Base-by-base conservation (phyloP, 1,139 yeast species). In the Lodderomyces theae region DNA sequence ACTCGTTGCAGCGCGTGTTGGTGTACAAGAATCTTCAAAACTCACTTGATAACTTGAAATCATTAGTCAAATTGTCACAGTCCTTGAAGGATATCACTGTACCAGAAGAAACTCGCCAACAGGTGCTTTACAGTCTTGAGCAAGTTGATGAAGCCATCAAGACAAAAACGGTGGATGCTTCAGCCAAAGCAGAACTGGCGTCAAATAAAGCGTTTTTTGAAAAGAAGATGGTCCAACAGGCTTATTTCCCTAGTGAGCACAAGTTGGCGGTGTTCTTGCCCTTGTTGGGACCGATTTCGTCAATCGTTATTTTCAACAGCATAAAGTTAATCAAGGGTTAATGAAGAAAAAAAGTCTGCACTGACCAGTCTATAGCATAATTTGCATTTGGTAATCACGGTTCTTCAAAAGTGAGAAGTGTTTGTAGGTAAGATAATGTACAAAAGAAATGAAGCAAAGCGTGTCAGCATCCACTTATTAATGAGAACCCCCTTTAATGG, bases 211-310 rank as follows among this genome's bases (percentile, higher is more conserved):
- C 97, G 0, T 90, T 92, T 54, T 92, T 90, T 59, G 95, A 90
- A 51, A 86, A 86, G 53, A 90, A 85, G 60, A 90, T 92, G 95
- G 92, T 90, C 7, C 96, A 88, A 54, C 97, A 90, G 56, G 86
- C 86, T 37, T 89, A 86, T 55, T 89, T 90, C 69, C 97, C 97
- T 0, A 90, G 87, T 50, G 97, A 90, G 56, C 97, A 92, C 58
- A 89, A 88, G 57, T 69, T 90, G 54, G 97, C 97, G 0, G 96
- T 92, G 0, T 92, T 89, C 50, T 69, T 88, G 53, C 98, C 97
- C 0, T 65, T 92, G 40, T 61, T 89, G 29, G 97, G 97, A 0
- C 98, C 98, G 0, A 66, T 89, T 19, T 65, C 77, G 1, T 77
- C 92, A 15, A 90, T 92, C n/a, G 59, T 83, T 16, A 34, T 74